Base-by-base conservation (phyloP, 2,329 filamentous ascomycete species). In the Herpotrichia juniperi region DNA sequence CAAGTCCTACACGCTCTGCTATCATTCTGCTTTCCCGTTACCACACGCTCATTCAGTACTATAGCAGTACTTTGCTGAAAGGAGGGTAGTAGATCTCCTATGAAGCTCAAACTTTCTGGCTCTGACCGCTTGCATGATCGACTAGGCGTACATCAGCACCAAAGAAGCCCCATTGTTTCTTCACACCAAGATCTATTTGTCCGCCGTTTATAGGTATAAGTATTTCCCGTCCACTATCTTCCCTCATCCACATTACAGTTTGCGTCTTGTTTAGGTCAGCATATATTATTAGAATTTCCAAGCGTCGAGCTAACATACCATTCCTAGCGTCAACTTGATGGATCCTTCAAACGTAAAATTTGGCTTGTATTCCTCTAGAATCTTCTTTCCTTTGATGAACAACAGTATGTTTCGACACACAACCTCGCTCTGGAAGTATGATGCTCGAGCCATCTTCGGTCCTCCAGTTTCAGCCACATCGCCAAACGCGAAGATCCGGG, bases 401-500 rank as follows among this genome's bases (percentile, higher is more conserved):
- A 76, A 70, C 2, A 84, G 61, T 16, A 88, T 76, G 55, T 88
- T 88, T 32, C 79, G 76, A 1, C 78, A 78, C 0, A 79, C 83
- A 3, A 83, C 61, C 25, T 75, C 72, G 2, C 80, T 82, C 61
- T 88, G 86, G 10, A 76, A 73, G 39, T 76, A 74, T 0, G 82
- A 83, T 0, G 83, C 79, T 9, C 84, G 76, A 0, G 80, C 83
- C 35, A 69, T 73, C 62, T 86, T 86, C 5, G 80, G 80, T 0
- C 77, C 76, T 1, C 78, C 79, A 4, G 68, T 69, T 22, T 83
- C 81, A 3, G 84, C 80, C 4, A 89, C 83, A 56, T 89, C 86
- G 16, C 87, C 87, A n/a, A 84, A 80, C 1, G 81, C 82, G 59
- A 85, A 89, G 2, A 88, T 75, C 53, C 84, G 79, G 1, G 78